These are phyloP conservation scores for Forsythia suspensa DNA, from an alignment of 257 asterid species.

Conservation along the genomic window DNA sequence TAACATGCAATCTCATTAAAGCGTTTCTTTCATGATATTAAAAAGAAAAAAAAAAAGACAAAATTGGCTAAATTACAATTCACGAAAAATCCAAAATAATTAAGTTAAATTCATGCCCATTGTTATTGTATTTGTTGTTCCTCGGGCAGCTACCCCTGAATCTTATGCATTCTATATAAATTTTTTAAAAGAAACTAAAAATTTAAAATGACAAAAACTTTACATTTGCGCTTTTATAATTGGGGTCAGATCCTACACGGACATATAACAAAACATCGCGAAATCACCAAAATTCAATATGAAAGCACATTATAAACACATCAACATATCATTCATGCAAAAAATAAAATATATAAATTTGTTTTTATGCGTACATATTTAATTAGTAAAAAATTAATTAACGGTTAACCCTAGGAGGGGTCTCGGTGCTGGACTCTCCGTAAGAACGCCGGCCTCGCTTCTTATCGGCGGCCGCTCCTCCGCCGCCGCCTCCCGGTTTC, in stretches of 20 bases:
- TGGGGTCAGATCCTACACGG: slow-evolving; percentile 25
- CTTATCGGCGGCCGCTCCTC: slow-evolving; percentile 62
- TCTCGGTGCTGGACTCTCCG: slow-evolving; percentile 47
- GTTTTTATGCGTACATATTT: background rate
- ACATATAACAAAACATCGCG: slow-evolving; percentile 2
- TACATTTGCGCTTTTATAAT: slow-evolving; percentile 11
- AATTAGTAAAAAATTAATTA: background rate
- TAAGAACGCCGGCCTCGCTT: slow-evolving; percentile 69
- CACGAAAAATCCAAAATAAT: too few species aligned
- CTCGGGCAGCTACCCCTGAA: background rate
- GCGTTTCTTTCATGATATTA: background rate
- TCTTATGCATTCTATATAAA: background rate
- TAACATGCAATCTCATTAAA: background rate
- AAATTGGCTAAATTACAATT: background rate
- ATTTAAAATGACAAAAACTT: slow-evolving; percentile 10
- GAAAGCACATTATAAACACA: background rate
- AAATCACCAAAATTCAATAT: slow-evolving; percentile 12
- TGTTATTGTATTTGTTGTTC: background rate
- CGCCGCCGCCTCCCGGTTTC: slow-evolving; percentile 58
- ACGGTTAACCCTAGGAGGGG: slow-evolving; percentile 74
- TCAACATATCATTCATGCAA: background rate
- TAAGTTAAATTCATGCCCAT: slow-evolving; percentile 3
- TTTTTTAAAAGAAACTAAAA: slow-evolving; percentile 13
- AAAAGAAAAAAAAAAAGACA: background rate
- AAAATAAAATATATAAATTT: slow-evolving; percentile 5